Evolutionary conservation across 1,139 yeast species (phyloP), one percentile per base, ranked within the genome.

Genomic region (Sugiyamaella paludigena): DNA sequence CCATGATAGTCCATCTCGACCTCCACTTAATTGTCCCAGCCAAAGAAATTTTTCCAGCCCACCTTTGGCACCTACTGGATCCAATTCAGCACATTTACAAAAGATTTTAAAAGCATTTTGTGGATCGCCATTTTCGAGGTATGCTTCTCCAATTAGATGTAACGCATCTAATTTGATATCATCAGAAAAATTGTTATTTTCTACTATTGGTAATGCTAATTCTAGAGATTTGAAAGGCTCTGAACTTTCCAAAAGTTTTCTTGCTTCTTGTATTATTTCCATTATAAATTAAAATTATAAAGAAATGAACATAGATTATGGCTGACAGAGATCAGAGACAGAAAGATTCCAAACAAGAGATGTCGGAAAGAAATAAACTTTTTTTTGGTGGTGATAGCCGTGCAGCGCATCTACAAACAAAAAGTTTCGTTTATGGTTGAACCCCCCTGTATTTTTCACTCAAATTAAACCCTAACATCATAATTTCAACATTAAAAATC

Each of bases 21-120:
- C 96, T 34, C 98, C 98, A 30, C 84, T 74, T 47, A 92, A 80
- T 69, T 92, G 98, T 1, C 97, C 99, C 57, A 91, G 72, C 69
- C 92, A 88, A 50, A 92, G 76, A 64, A 86, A 91, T 69, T 91
- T 91, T 63, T 87, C 96, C 36, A 78, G 73, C 3, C 74, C 78
- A 1, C 92, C 95, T 43, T 68, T 60, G 1, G 67, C 58, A 1
- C 87, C 96, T 1, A 72, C 67, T 5, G 87, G 81, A 65, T 91
- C 98, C 45, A 84, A 55, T 55, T 79, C 78, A 52, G 92, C 83
- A 1, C 91, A 83, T 46, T 70, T 71, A n/a, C 68, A 68, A 43
- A 91, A 73, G 24, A 81, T 72, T 5, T 80, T 77, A 64, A 83
- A 87, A 0, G 96, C 97, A 49, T 76, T 75, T 57, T 87, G 94